Conservation (phyloP, 2,329 filamentous ascomycete species). For the Pseudogymnoascus sp. region DNA sequence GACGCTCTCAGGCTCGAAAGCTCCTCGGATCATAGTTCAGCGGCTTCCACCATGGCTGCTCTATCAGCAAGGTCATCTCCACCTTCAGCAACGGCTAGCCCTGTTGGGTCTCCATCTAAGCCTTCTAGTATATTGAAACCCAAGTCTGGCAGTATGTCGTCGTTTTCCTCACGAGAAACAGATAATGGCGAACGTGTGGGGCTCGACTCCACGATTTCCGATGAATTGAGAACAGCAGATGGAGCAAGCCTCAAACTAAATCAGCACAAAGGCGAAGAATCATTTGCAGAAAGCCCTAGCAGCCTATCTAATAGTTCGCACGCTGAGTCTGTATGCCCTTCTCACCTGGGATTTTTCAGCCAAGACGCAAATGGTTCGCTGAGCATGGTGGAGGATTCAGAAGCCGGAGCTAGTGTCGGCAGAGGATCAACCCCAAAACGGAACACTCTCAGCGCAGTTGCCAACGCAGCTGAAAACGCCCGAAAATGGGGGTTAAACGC, state of each 20-base stretch:
- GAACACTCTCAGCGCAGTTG: slow-evolving; percentile 45
- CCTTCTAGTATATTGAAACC: not conserved
- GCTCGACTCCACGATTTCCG: not conserved
- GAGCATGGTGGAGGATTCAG: not conserved
- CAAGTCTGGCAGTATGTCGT: slow-evolving; percentile 41
- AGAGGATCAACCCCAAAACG: slow-evolving; percentile 39
- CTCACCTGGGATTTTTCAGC: not conserved
- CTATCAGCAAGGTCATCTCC: slow-evolving; percentile 54
- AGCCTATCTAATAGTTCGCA: not conserved
- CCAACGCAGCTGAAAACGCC: slow-evolving; percentile 47
- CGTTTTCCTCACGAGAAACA: slow-evolving; percentile 40
- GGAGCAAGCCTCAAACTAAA: not conserved
- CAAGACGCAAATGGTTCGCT: not conserved
- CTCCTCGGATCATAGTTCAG: slow-evolving; percentile 49
- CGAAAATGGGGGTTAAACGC: slow-evolving; percentile 54
- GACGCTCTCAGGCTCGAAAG: slow-evolving; percentile 52
- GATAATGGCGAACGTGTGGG: not conserved
- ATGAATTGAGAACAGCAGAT: not conserved
- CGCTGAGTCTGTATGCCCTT: not conserved
- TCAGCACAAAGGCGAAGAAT: not conserved
- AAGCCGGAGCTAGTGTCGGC: slow-evolving; percentile 24
- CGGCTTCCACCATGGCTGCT: slow-evolving; percentile 58
- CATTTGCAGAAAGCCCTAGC: not conserved
- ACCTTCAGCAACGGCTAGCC: slow-evolving; percentile 42
- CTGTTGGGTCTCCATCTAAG: slow-evolving; percentile 35